A percentile compares a stretch with the other conserved stretches of the same genome.
Conservation (phyloP, 192 early-diverging fungal species). For the Entomortierella beljakovae region DNA sequence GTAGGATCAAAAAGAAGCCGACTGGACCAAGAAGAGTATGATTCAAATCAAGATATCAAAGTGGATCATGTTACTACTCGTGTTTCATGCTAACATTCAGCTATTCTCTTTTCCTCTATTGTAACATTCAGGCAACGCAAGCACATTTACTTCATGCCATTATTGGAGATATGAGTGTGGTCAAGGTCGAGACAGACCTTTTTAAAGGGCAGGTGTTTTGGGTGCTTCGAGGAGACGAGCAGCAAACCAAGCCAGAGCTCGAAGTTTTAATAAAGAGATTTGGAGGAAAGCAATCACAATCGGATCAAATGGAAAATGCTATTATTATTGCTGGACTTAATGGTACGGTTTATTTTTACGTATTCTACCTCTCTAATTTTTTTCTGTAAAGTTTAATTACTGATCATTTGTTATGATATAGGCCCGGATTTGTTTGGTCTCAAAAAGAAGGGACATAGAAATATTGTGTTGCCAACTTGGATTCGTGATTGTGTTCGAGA, state of each 20-base stretch:
- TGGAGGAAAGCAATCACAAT: constrained; percentile 74
- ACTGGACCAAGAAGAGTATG: constrained; percentile 32
- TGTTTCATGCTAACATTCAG: no score
- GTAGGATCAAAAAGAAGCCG: constrained; percentile 25
- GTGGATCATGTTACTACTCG: neutral
- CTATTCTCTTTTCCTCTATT: neutral
- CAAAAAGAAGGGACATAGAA: constrained; percentile 58
- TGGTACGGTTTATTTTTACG: constrained; percentile 24
- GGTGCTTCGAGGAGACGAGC: constrained; percentile 55
- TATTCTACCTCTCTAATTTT: neutral
- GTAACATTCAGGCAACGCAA: constrained; percentile 41
- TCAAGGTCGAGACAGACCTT: constrained; percentile 59
- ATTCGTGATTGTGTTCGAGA: constrained; percentile 70
- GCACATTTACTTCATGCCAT: constrained; percentile 24
- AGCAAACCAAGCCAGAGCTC: constrained; percentile 63
- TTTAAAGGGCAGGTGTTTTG: constrained; percentile 65
- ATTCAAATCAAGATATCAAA: neutral
- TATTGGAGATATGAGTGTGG: constrained; percentile 55
- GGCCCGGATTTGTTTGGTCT: constrained; percentile 67
- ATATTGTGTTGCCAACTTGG: constrained; percentile 76
- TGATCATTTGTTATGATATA: constrained; percentile 40
- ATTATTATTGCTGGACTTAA: constrained; percentile 60
- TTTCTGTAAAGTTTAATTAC: constrained; percentile 1
- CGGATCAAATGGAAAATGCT: constrained; percentile 56
- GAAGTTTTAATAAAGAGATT: constrained; percentile 69